phyloP scores from a whole-genome alignment of 768 basidiomycete genomes.

The Lactarius hengduanensis region DNA sequence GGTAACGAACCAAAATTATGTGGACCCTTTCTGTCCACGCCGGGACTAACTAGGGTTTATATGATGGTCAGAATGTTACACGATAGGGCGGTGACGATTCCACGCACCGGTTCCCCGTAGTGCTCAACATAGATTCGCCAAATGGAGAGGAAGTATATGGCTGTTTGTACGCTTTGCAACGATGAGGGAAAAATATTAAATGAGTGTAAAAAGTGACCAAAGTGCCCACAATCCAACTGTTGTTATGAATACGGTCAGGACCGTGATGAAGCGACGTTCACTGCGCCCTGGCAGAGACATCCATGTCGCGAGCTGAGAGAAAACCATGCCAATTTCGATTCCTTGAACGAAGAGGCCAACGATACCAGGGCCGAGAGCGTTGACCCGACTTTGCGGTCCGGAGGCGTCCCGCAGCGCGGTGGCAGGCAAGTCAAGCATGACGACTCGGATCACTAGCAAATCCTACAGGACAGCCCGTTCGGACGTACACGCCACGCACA shows the following conservation, averaged over 20 bases:
- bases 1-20: neutral
- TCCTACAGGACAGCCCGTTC: neutral
- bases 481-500: too few relatives aligned
- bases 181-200: neutral
- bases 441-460: too few relatives aligned
- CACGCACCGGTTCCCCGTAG: neutral
- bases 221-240: slow-evolving; percentile 5
- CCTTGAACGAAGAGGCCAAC: slow-evolving; percentile 18
- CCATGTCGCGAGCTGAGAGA: slow-evolving; percentile 8
- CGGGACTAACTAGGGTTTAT: neutral
- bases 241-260: slow-evolving; percentile 4
- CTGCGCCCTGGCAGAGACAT: neutral
- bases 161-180: slow-evolving; percentile 1
- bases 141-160: slow-evolving; percentile 1
- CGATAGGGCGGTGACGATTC: neutral
- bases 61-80: neutral
- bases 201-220: neutral
- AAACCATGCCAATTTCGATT: slow-evolving; percentile 5
- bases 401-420: neutral
- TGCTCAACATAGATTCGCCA: slow-evolving; percentile 10
- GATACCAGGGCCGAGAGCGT: neutral
- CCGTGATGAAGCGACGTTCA: neutral
- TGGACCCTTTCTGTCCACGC: neutral
- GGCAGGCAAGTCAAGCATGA: neutral
- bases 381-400: neutral